phyloP scores from a whole-genome alignment of 1,284 basidiomycete species.

The Papiliotrema fonsecae region DNA sequence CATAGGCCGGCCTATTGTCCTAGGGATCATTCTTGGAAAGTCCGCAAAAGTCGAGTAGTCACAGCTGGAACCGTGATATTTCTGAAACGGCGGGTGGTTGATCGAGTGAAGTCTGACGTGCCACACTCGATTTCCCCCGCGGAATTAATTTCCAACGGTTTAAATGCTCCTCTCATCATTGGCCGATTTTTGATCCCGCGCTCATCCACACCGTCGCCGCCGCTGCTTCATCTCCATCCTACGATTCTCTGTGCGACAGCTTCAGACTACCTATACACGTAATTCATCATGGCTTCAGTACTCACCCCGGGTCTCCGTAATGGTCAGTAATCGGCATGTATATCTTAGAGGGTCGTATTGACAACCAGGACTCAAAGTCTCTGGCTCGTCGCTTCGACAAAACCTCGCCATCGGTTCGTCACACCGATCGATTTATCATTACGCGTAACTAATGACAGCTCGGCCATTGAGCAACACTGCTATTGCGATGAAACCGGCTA shows the following conservation, averaged over 20 bases:
- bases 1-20: background rate
- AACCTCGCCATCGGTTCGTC: constrained; percentile 29
- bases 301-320: constrained; percentile 33
- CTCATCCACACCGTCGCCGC: background rate
- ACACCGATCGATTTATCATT: background rate
- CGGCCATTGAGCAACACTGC: constrained; percentile 33
- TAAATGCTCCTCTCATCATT: background rate
- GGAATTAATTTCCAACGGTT: background rate
- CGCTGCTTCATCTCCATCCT: background rate
- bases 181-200: too few species aligned
- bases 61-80: too few species aligned
- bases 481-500: constrained; percentile 26
- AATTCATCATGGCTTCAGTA: constrained; percentile 24
- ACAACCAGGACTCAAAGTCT: constrained; percentile 22
- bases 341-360: too few species aligned
- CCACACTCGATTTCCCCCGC: background rate
- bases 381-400: constrained; percentile 33
- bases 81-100: too few species aligned
- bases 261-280: background rate
- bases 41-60: background rate
- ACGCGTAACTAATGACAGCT: constrained; percentile 13
- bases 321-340: constrained; percentile 13
- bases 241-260: too few species aligned
- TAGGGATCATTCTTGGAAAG: background rate
- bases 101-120: too few species aligned